Base-by-base conservation (phyloP, 139 green algal species). In the Astrephomene gubernaculifera region DNA sequence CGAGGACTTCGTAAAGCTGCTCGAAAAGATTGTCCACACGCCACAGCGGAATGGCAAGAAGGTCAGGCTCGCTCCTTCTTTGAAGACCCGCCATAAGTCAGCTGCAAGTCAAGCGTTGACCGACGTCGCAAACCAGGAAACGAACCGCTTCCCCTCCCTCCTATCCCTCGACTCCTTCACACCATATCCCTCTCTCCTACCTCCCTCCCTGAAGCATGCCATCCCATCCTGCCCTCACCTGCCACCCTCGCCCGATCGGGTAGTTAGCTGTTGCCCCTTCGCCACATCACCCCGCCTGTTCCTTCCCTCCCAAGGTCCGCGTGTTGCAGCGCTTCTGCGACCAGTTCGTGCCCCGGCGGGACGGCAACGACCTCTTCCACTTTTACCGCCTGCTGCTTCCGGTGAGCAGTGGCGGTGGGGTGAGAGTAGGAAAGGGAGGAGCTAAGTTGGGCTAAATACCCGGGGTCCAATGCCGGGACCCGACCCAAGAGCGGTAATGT, bases 351-450 rank as follows among this genome's bases (percentile, higher is more conserved):
- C 53, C 53, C 24, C 73, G 72, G 33, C 5, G 35, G 6, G 73
- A 81, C 25, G 73, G 73, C 53, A 45, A 81, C 73, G 73, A 81
- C 73, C 73, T 81, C n/a, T 81, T 69, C 53, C 52, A 69, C 35
- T 69, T 81, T 21, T 81, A 81, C 73, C 35, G 73, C 35, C 35
- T 81, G 73, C 38, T 81, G 53, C 53, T 81, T 53, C 73, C 73
- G 73, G 52, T 53, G 73, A 36, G 38, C 33, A 1, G 6, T 24
- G 52, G 17, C 21, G 19, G 57, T 65, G 19, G 57, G 57, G 22
- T n/a, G n/a, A n/a, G n/a, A n/a, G n/a, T n/a, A n/a, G n/a, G n/a
- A n/a, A n/a, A n/a, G n/a, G n/a, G n/a, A 21, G 17, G 21, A 60
- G 21, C 17, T 60, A 27, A 21, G 17, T 17, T 27, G 17, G 52